These are phyloP conservation scores for Ophioceras dolichostomum DNA, from an alignment of 2,329 filamentous ascomycete species.

Conservation along the genomic window DNA sequence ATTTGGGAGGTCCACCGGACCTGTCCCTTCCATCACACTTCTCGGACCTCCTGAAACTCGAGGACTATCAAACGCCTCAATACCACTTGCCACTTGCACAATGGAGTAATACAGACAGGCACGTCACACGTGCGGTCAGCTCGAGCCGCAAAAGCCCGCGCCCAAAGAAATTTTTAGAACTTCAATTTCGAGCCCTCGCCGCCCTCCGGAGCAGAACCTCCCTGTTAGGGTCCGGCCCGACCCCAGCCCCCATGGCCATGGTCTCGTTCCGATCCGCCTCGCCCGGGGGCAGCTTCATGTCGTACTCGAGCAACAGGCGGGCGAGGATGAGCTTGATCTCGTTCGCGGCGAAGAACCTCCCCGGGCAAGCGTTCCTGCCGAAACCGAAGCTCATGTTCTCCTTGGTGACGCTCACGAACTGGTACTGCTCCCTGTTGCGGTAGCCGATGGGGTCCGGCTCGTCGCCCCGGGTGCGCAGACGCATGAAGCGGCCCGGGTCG, in stretches of 20 bases:
- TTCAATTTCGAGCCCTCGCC: too few species aligned
- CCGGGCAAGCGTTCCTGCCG: conserved; percentile 31
- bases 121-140: too few species aligned
- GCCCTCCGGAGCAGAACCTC: background rate
- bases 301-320: conserved; percentile 25
- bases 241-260: background rate
- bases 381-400: conserved; percentile 30
- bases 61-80: too few species aligned
- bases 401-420: conserved; percentile 25
- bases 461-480: conserved; percentile 16
- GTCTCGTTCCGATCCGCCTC: background rate
- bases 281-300: conserved; percentile 23
- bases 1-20: too few species aligned
- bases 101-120: too few species aligned
- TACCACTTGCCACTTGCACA: too few species aligned
- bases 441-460: conserved; percentile 2
- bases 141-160: too few species aligned
- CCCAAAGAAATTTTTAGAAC: too few species aligned
- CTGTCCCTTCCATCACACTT: too few species aligned
- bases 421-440: conserved; percentile 11
- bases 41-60: too few species aligned
- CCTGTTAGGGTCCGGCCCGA: background rate
- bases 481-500: conserved; percentile 34
- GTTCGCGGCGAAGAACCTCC: conserved; percentile 30
- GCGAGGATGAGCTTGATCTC: conserved; percentile 29